Conservation (phyloP, 2,329 filamentous ascomycete genomes). For the Colletotrichum sp. region DNA sequence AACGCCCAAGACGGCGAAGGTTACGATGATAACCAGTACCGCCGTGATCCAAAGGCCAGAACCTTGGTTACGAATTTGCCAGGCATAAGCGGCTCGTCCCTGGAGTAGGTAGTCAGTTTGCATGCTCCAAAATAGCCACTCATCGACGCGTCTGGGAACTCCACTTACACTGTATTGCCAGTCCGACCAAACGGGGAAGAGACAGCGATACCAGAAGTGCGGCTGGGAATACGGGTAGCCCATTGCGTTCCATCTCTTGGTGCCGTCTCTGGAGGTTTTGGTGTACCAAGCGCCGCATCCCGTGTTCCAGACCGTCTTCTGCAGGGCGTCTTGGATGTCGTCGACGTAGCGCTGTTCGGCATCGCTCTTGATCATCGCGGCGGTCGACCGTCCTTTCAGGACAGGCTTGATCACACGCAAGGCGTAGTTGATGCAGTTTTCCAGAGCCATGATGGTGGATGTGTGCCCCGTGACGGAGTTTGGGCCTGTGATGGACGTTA, state of each 20-base stretch:
- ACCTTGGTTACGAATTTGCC: not conserved
- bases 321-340: slow-evolving; percentile 34
- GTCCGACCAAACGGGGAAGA: slow-evolving; percentile 37
- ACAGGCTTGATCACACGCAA: slow-evolving; percentile 60
- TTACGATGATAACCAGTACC: not conserved
- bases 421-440: slow-evolving; percentile 65
- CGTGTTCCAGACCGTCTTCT: slow-evolving; percentile 31
- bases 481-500: slow-evolving; percentile 38
- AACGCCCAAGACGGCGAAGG: not conserved
- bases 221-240: slow-evolving; percentile 38
- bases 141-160: not conserved
- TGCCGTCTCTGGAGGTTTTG: slow-evolving; percentile 17
- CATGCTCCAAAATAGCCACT: not conserved
- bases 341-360: slow-evolving; percentile 37
- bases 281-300: slow-evolving; percentile 42
- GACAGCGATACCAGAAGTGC: slow-evolving; percentile 36
- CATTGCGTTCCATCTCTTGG: slow-evolving; percentile 35
- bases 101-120: not conserved
- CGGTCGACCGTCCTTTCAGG: slow-evolving; percentile 33
- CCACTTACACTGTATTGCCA: slow-evolving; percentile 36
- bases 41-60: not conserved
- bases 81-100: not conserved
- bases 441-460: slow-evolving; percentile 61
- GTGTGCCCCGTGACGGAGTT: slow-evolving; percentile 68
- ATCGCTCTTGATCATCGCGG: slow-evolving; percentile 32